Conservation (phyloP, 1,139 yeast genomes). For the Scheffersomyces stambukii region DNA sequence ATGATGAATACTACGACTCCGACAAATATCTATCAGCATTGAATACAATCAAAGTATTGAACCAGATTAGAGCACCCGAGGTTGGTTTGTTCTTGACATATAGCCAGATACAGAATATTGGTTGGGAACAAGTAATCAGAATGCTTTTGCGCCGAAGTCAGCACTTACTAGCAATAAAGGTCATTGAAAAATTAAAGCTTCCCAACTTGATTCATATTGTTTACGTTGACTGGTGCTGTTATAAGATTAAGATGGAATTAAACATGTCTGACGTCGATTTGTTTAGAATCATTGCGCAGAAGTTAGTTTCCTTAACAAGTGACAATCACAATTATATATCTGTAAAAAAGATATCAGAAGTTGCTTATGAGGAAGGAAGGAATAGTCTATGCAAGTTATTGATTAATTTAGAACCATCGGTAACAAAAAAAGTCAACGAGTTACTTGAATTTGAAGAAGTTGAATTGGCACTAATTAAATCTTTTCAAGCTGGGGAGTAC, state of each 20-base stretch:
- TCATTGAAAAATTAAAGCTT: conserved; percentile 50
- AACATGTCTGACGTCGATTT: conserved; percentile 58
- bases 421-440: conserved; percentile 58
- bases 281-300: conserved; percentile 44
- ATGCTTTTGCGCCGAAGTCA: conserved; percentile 58
- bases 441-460: conserved; percentile 70
- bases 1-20: conserved; percentile 44
- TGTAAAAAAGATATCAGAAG: conserved; percentile 58
- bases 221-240: conserved; percentile 79
- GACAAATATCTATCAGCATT: conserved; percentile 60
- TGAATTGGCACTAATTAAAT: conserved; percentile 64
- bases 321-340: conserved; percentile 37
- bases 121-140: conserved; percentile 52
- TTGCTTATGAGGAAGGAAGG: conserved; percentile 85
- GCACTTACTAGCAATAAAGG: conserved; percentile 60
- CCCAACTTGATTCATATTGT: conserved; percentile 49
- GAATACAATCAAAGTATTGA: conserved; percentile 61
- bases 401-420: conserved; percentile 64
- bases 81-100: conserved; percentile 69
- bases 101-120: conserved; percentile 45
- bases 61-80: conserved; percentile 58
- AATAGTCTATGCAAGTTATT: conserved; percentile 59
- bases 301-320: conserved; percentile 26
- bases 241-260: conserved; percentile 55
- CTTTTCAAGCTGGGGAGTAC: conserved; percentile 63